Base-by-base conservation (phyloP, 225 moss, liverwort and hornwort genomes). In the Bryum argenteum region DNA sequence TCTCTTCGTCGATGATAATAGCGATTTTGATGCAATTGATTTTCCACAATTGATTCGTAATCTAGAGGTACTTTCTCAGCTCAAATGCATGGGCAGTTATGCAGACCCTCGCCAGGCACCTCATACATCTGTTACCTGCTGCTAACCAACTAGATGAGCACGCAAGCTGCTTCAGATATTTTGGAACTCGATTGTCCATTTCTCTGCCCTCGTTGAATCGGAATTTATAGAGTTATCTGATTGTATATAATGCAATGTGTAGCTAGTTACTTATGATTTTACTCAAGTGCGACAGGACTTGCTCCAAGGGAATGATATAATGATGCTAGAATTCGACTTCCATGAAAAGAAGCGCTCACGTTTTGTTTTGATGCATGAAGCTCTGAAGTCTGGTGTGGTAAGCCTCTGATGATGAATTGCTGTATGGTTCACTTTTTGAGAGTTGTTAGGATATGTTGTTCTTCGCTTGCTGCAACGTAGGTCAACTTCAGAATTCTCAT, bases 361-460 rank as follows among this genome's bases (percentile, higher is more conserved):
- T 54, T 83, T 75, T 76, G 79, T 72, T 58, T 65, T 79, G 19
- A 71, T 90, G 75, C n/a, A n/a, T n/a, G 86, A 86, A 81, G 90
- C 88, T 72, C 92, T 88, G 64, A 92, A 92, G 77, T 92, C 90
- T 71, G 90, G 92, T 72, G 90, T 92, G 88, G 90, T 92, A 87
- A 63, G 69, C 54, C 72, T 67, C 63, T 67, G 53, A 71, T 59
- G 39, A 52, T 69, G 50, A 59, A 50, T 37, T 70, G 59, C 19
- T 40, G 15, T 66, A 38, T 19, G 55, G 10, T 50, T 54, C 41
- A 26, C 61, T 60, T 37, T 8, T 54, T 68, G 48, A 72, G 33
- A 73, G n/a, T 56, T 73, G 26, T 54, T 48, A 17, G 22, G 19
- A 61, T 6, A 44, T 38, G 10, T 9, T 62, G 33, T 51, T 66